Base-by-base conservation (phyloP, 371 early-diverging fungal genomes). In the Funneliformis caledonium region DNA sequence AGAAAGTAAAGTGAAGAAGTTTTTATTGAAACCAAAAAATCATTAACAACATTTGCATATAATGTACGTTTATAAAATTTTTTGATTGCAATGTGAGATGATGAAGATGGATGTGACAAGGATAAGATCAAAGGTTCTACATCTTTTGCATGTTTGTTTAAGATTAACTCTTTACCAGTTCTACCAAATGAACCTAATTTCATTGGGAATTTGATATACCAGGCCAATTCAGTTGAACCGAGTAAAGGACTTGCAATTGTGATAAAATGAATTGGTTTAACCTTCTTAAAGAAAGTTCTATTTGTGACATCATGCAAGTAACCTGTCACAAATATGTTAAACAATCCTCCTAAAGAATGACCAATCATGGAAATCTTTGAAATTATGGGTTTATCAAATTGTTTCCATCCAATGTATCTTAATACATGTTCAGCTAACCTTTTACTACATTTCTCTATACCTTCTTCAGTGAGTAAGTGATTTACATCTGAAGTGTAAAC, bases 301-400 rank as follows among this genome's bases (percentile, higher is more conserved):
- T 81, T 74, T 9, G 86, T 86, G 52, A 84, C 56, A 19, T 80
- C 81, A 14, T 85, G 80, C 19, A 86, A 82, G 69, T 82, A 85
- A 19, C 87, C 87, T 45, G 83, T 81, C 50, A 83, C 80, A 64
- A 83, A 86, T 73, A 84, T 68, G 61, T 86, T 86, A 60, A 86
- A 81, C 78, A 86, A 50, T 16, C 85, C 87, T 22, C 87, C 87
- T 45, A 86, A 82, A 7, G 87, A 86, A 59, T 86, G 87, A 11
- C 87, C 87, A 10, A 85, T 81, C 43, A 86, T 78, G 1, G 87
- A 86, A 10, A 86, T 81, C 33, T 82, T 83, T 61, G 83, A 80
- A 64, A 84, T 76, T 0, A 82, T 80, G n/a, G 84, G 85, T 42
- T 82, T 81, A 72, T 83, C 80, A 14, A 14, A 31, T 9, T 37